Conservation (phyloP, 306 rosid genomes). For the Rosa persica region DNA sequence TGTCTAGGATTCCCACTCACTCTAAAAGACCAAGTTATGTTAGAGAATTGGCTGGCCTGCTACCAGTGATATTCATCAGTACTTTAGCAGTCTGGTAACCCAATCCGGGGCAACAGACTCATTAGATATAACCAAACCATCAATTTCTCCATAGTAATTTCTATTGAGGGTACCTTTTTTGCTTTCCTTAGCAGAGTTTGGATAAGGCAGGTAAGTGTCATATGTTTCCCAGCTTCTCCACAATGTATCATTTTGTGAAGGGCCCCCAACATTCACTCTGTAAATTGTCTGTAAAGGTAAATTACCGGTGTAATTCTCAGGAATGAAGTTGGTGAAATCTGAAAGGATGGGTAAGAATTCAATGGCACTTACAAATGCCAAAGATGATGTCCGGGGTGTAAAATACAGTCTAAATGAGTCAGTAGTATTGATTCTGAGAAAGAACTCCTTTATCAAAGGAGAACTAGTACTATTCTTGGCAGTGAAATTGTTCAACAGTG, state of each 20-base stretch:
- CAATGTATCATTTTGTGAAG: neutral
- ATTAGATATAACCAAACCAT: neutral
- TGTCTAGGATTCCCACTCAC: constrained; percentile 15
- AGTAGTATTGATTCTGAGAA: neutral
- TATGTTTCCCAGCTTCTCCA: constrained; percentile 34
- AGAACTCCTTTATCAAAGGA: constrained; percentile 34
- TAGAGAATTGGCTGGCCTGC: neutral
- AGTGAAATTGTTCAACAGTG: constrained; percentile 35
- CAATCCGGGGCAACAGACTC: neutral
- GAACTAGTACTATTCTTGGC: constrained; percentile 4
- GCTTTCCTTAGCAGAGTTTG: neutral
- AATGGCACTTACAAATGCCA: constrained; percentile 55
- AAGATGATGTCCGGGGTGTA: constrained; percentile 32
- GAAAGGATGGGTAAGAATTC: constrained; percentile 28
- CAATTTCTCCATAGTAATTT: neutral
- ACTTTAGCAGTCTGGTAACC: constrained; percentile 36
- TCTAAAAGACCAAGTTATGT: constrained; percentile 33
- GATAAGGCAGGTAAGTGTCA: neutral
- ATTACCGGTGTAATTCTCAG: neutral
- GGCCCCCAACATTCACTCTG: constrained; percentile 42
- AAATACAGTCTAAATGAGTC: constrained; percentile 27
- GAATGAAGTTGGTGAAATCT: neutral
- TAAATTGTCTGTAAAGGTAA: constrained; percentile 15
- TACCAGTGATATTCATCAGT: neutral
- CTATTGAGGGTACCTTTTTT: neutral